Evolutionary conservation across 73 alveolate species (phyloP).

Genomic region (Tetrahymena borealis): DNA sequence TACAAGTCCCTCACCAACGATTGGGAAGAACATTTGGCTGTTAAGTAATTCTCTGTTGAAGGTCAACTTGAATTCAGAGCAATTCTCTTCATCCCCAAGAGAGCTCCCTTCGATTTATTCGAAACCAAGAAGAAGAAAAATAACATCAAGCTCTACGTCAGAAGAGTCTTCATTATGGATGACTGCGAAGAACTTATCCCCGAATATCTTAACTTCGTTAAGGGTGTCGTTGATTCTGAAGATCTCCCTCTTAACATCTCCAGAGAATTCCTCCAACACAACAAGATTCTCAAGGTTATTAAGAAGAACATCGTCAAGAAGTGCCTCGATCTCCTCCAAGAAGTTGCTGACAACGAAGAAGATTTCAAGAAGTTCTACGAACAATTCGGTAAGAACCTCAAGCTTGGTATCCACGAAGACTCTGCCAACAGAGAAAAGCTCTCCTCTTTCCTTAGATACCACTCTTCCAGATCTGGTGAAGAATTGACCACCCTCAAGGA

Average conservation of each 20-base stretch:
- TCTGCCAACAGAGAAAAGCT: slow-evolving; percentile 95
- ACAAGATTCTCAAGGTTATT: slow-evolving; percentile 97
- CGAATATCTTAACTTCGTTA: slow-evolving; percentile 96
- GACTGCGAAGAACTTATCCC: slow-evolving; percentile 99
- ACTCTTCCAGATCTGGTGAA: slow-evolving; percentile 97
- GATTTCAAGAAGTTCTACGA: slow-evolving; percentile 99
- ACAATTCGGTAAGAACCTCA: slow-evolving; percentile 96
- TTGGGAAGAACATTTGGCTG: slow-evolving; percentile 99
- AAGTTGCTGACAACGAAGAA: slow-evolving; percentile 95
- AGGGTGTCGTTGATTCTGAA: slow-evolving; percentile 99
- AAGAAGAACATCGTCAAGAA: slow-evolving; percentile 98
- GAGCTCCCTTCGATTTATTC: slow-evolving; percentile 99
- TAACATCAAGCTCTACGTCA: slow-evolving; percentile 94
- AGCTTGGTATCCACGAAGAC: slow-evolving; percentile 99
- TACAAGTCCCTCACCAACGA: slow-evolving; percentile 97
- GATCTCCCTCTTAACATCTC: slow-evolving; percentile 98
- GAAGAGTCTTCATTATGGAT: slow-evolving; percentile 99
- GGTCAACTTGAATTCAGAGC: slow-evolving; percentile 99
- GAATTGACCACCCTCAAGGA: slow-evolving; percentile 96
- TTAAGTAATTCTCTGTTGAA: slow-evolving; percentile 99
- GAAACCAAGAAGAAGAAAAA: slow-evolving; percentile 99
- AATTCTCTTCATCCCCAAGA: slow-evolving; percentile 97
- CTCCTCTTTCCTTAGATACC: slow-evolving; percentile 95
- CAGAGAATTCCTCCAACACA: slow-evolving; percentile 99
- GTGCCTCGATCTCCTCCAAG: slow-evolving; percentile 98